These are phyloP conservation scores for Sclerotinia sclerotiorum DNA, from an alignment of 2,329 filamentous ascomycete genomes.

Conservation along the genomic window DNA sequence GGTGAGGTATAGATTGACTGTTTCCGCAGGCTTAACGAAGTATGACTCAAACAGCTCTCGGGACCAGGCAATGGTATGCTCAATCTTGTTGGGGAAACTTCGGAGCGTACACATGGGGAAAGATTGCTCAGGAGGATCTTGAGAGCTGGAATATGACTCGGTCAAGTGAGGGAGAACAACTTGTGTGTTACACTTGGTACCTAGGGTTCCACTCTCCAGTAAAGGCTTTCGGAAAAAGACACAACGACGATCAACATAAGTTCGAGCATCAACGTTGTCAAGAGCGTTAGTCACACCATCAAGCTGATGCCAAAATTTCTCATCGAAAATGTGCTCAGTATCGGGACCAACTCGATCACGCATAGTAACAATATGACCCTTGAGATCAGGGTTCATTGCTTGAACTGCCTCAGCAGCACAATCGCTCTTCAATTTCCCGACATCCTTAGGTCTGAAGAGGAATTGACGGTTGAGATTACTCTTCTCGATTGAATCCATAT, in stretches of 20 bases:
- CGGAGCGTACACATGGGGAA: conserved; percentile 98
- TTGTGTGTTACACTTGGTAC: conserved; percentile 98
- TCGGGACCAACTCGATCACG: conserved; percentile 89
- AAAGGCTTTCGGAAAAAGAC: conserved; percentile 98
- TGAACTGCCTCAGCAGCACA: conserved; percentile 87
- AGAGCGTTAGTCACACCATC: conserved; percentile 96
- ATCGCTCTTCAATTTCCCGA: conserved; percentile 95
- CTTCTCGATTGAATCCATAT: conserved; percentile 99
- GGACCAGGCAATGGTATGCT: conserved; percentile 98
- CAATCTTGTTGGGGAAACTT: conserved; percentile 97
- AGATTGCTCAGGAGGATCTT: conserved; percentile 96
- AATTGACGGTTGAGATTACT: conserved; percentile 98
- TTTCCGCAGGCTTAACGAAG: conserved; percentile 91
- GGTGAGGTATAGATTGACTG: conserved; percentile 89
- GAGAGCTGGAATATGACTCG: conserved; percentile 95
- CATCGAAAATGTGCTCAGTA: conserved; percentile 92
- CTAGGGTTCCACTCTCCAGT: conserved; percentile 95
- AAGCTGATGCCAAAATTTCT: conserved; percentile 82
- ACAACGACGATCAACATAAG: conserved; percentile 92
- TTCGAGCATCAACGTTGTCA: conserved; percentile 95
- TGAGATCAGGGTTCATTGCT: conserved; percentile 91
- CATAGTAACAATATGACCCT: conserved; percentile 79
- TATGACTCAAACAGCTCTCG: conserved; percentile 93
- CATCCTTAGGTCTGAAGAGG: conserved; percentile 88
- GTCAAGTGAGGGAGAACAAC: conserved; percentile 88